A percentile compares a stretch with the other conserved stretches of the same genome.
These are phyloP conservation scores for Pseudoscleropodium purum DNA, from an alignment of 225 moss, liverwort and hornwort species.

Conservation along the genomic window DNA sequence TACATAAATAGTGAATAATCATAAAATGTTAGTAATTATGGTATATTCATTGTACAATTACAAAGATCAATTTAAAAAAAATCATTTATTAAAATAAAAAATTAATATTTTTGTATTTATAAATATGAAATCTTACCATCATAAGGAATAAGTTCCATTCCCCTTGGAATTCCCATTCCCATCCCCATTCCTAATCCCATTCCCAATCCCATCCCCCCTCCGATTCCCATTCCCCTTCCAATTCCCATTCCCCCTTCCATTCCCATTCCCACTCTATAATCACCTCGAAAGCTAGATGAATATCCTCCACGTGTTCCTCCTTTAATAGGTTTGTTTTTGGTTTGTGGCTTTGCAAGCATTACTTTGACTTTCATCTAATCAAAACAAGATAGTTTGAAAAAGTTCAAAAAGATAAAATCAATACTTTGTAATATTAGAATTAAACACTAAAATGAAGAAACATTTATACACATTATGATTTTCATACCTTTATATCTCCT, in stretches of 20 bases:
- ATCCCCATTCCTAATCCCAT: constrained; percentile 1
- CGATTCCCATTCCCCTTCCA: constrained; percentile 9
- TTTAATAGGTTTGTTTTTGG: constrained; percentile 38
- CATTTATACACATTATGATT: not conserved
- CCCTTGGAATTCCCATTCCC: constrained; percentile 20
- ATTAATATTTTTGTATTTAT: not conserved
- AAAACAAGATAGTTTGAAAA: not conserved
- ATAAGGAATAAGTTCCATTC: constrained; percentile 25
- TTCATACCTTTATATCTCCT: constrained; percentile 35
- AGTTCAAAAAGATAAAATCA: not conserved
- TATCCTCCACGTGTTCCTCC: constrained; percentile 26
- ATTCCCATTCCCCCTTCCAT: not conserved
- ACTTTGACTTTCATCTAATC: constrained; percentile 52
- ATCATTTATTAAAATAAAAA: not conserved
- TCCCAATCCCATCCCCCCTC: not conserved
- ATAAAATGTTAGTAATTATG: not conserved
- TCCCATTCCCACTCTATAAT: constrained; percentile 10
- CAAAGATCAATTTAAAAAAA: not conserved
- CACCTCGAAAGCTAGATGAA: constrained; percentile 16
- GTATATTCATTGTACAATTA: not conserved
- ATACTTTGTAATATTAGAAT: not conserved
- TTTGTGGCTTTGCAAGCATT: constrained; percentile 51
- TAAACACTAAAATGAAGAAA: not conserved
- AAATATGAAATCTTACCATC: not conserved
- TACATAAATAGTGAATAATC: not conserved